Evolutionary conservation across 164 flowering plant genomes (phyloP), one percentile per base, ranked within the genome.

Genomic region (Stephania cephalantha): DNA sequence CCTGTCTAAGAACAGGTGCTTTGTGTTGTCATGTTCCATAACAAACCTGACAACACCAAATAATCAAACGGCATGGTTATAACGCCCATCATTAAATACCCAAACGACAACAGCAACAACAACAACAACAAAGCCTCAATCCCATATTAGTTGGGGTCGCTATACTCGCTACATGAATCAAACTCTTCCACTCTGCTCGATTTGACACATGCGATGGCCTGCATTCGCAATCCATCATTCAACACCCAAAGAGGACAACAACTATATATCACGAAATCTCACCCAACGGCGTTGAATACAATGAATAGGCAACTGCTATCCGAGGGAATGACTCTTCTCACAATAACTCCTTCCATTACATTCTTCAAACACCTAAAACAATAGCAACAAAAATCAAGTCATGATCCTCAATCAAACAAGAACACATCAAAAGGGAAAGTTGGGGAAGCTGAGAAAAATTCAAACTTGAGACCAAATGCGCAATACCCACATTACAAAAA

Each of bases 201-300:
- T 35, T 35, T 35, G 4, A 35, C 3, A 4, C 42, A 1, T 2
- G 42, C 4, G 42, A 35, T 52, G 58, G 2, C 17, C 17, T 52
- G 18, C 61, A 13, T 53, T 18, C 5, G 13, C 61, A 53, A 12
- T 61, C 7, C 9, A 61, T 61, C 25, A 61, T 55, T 65, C 45
- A 53, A 9, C 7, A 45, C 44, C 53, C 67, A 53, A 75, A 9
- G 15, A 20, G 55, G 30, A 68, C 15, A 52, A 64, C 46, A 52
- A 50, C 30, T 25, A 31, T 22, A 69, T 25, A 15, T 44, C 46
- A 61, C 64, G 18, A 52, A 53, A 74, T 25, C 72, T 81, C 78
- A 95, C 99, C 99, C 97, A 31, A 95, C 95, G 9, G 99, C 98
- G 80, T 95, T 95, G 82, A 95, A 95, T 48, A 95, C 98, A 80